phyloP scores from a whole-genome alignment of 495 filamentous ascomycete genomes.

The Podospora tetraspora region DNA sequence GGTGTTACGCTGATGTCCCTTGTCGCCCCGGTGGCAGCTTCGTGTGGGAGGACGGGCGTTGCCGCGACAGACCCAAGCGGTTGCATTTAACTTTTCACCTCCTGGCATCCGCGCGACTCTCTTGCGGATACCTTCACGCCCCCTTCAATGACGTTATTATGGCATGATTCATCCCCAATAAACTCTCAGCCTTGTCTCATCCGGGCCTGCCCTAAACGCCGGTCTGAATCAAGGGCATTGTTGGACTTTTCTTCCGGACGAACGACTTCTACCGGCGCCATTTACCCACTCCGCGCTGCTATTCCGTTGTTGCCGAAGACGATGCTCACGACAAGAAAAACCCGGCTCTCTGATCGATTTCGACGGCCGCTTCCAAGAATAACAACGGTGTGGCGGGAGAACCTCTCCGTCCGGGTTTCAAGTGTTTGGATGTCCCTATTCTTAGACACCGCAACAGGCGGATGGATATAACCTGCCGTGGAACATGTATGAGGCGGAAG shows the following conservation, averaged over 20 bases:
- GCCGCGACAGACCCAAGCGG: background rate
- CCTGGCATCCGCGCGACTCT: slow-evolving; percentile 3
- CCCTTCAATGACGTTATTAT: slow-evolving; percentile 9
- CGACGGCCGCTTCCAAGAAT: slow-evolving; percentile 8
- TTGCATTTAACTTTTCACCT: background rate
- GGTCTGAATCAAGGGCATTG: background rate
- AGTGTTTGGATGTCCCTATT: slow-evolving; percentile 6
- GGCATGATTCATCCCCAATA: slow-evolving; percentile 12
- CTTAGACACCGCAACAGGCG: slow-evolving; percentile 4
- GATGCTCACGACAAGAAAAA: background rate
- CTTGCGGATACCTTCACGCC: background rate
- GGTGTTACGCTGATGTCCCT: slow-evolving; percentile 8
- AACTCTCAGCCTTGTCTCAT: slow-evolving; percentile 14
- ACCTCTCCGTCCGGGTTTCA: slow-evolving; percentile 10
- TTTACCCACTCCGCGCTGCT: slow-evolving; percentile 5
- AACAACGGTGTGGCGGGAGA: background rate
- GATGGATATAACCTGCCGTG: slow-evolving; percentile 4
- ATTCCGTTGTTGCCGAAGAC: background rate
- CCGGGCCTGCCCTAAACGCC: background rate
- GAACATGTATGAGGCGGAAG: slow-evolving; percentile 1
- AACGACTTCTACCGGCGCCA: background rate
- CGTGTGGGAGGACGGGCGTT: slow-evolving; percentile 10
- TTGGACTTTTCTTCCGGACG: background rate
- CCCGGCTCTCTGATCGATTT: slow-evolving; percentile 2
- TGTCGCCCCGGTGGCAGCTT: slow-evolving; percentile 6